Conservation (phyloP, 805 yeast species). For the Candida boidinii region DNA sequence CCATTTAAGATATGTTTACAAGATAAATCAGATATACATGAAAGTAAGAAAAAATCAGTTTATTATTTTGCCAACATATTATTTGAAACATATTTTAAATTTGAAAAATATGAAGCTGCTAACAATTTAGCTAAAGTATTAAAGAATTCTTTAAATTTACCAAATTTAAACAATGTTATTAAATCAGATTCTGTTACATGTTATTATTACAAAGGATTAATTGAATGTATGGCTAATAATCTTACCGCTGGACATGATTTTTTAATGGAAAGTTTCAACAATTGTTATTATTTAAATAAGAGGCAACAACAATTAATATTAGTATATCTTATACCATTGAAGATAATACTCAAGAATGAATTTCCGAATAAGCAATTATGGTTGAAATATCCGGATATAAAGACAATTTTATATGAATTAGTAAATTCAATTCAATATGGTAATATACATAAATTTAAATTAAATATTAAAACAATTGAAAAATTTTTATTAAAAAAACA, state of each 20-base stretch:
- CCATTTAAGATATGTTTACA: conserved; percentile 72
- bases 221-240: conserved; percentile 59
- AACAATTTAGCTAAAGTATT: conserved; percentile 67
- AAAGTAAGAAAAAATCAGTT: conserved; percentile 53
- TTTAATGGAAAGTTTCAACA: conserved; percentile 40
- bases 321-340: conserved; percentile 55
- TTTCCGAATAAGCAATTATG: conserved; percentile 38
- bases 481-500: conserved; percentile 44
- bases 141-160: conserved; percentile 46
- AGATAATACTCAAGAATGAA: conserved; percentile 36
- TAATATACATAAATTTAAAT: conserved; percentile 43
- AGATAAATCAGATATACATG: conserved; percentile 54
- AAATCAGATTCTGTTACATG: conserved; percentile 50
- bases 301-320: conserved; percentile 40
- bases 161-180: conserved; percentile 34
- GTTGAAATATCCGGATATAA: conserved; percentile 32
- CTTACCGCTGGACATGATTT: conserved; percentile 41
- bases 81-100: conserved; percentile 58
- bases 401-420: conserved; percentile 34
- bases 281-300: conserved; percentile 19
- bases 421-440: conserved; percentile 45
- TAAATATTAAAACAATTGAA: conserved; percentile 35
- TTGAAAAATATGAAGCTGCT: conserved; percentile 64
- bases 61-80: conserved; percentile 65
- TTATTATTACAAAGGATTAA: conserved; percentile 60